Base-by-base conservation (phyloP, 2,329 filamentous ascomycete species). In the Thermoascus crustaceus region DNA sequence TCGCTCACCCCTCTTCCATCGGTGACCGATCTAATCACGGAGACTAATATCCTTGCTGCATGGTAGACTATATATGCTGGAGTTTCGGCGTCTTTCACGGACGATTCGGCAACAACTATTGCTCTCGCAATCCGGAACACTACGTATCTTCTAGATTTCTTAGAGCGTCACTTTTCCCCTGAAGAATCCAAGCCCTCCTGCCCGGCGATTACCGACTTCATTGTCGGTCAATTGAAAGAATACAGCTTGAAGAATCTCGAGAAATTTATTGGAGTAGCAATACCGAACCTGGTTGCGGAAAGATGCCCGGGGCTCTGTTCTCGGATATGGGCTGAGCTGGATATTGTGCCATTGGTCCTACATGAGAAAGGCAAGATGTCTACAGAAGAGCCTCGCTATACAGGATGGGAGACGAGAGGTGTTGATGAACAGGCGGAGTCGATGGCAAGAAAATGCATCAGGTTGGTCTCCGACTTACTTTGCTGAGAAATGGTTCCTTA, bases 391-490 rank as follows among this genome's bases (percentile, higher is more conserved):
- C 30, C 54, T 47, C 61, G 48, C 32, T 42, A 17, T 31, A 40
- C 38, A 9, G 31, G 39, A 42, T 75, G 72, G 68, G 64, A 71
- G 30, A 57, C 63, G 21, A 76, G 77, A 52, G 64, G 70, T n/a
- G 71, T 87, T 4, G 85, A 88, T 48, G 85, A 91, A 54, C 79
- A 87, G 56, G 83, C 85, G 1, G 85, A 89, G 53, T 83, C 80
- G 1, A 82, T 88, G 74, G 80, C 80, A 2, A 72, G 85, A 42
- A 88, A 87, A 64, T 85, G 81, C 55, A 72, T 87, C 42, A 74
- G 79, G 79, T 82, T 60, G 59, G 73, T 62, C 13, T 20, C n/a
- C 6, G 17, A 17, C 3, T 5, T 27, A 11, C 35, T 39, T 27
- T 32, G 10, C 9, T 13, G 13, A n/a, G 11, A 33, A 34, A 4